Base-by-base conservation (phyloP, 2,329 filamentous ascomycete genomes). In the Monilinia laxa region DNA sequence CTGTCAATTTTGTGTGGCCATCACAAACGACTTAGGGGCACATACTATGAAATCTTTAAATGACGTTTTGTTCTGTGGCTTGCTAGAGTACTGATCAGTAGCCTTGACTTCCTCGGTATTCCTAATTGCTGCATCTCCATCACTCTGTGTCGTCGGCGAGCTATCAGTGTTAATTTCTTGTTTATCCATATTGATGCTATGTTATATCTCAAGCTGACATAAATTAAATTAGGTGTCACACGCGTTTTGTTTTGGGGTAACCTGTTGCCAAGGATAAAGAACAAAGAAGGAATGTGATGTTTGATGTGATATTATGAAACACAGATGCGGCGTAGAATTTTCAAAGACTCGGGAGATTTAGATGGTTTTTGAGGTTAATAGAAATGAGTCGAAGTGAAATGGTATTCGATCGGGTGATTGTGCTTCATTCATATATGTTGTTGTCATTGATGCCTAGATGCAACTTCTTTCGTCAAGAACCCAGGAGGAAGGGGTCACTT, bases 1-100 rank as follows among this genome's bases (percentile, higher is more conserved):
- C 59, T 5, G 25, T 68, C 42, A 64, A 53, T 64, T 31, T 23
- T 5, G 54, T 51, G 10, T 28, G 5, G 16, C 11, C 18, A 20
- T 14, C 28, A 23, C 55, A 42, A 54, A 25, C 12, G 16, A 14
- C 47, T 25, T 54, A 16, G 42, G 42, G 18, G 23, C 12, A 18
- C 9, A 7, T 70, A 73, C 73, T 54, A 70, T 64, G 28, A 72
- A 74, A 64, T 74, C 57, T n/a, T 57, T 65, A 53, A 72, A 71
- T 0, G 68, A 67, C 11, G 70, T 70, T 35, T 73, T 70, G 20
- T 70, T 73, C 49, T 69, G 63, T 4, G 73, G 65, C 59, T 73
- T 73, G 66, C 68, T 71, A 12, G 72, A 70, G 69, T 74, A 75
- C 35, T 42, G 18, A 18, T 63, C 49, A 45, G 38, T 4, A 45